Evolutionary conservation across 2,329 filamentous ascomycete species (phyloP), one percentile per base, ranked within the genome.

Genomic region (Fusarium phyllophilum): DNA sequence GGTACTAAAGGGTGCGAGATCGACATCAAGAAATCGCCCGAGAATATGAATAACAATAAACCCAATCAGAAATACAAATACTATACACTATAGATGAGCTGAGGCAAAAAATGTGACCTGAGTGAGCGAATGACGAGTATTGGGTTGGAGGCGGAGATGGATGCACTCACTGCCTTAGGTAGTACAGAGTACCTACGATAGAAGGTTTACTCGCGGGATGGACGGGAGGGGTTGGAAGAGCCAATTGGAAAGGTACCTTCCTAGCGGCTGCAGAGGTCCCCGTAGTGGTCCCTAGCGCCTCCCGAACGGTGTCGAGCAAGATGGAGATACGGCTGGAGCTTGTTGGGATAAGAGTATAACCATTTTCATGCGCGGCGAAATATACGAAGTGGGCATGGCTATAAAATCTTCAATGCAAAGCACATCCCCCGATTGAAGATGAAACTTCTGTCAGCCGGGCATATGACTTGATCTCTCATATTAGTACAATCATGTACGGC

Each of bases 121-220:
- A 62, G 64, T 64, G 68, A 68, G 63, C 55, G 62, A 68, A 65
- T 66, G 67, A 70, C 67, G 59, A 68, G 62, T 63, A 66, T 55
- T 44, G 55, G 66, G 66, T 41, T 59, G 67, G 70, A 73, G 70
- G 74, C 70, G 66, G 74, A 73, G 67, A 49, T 62, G 61, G 60
- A 71, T 60, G n/a, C n/a, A n/a, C n/a, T n/a, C 45, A 68, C 45
- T 54, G 33, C 33, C 33, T 54, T 68, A 67, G 26, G 26, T 29
- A 29, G 26, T 29, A 29, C 26, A 29, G 26, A 29, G 61, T 24
- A 66, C 56, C 61, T 74, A 52, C 58, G 66, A 72, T 72, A 60
- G 71, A 64, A 74, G 71, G 67, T 74, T 72, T 61, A 66, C 54
- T 49, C 38, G 71, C 71, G 58, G 70, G 70, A 68, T 54, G 71